Evolutionary conservation across 164 flowering plant species (phyloP), one percentile per base, ranked within the genome.

Genomic region (Vitis labrusca): DNA sequence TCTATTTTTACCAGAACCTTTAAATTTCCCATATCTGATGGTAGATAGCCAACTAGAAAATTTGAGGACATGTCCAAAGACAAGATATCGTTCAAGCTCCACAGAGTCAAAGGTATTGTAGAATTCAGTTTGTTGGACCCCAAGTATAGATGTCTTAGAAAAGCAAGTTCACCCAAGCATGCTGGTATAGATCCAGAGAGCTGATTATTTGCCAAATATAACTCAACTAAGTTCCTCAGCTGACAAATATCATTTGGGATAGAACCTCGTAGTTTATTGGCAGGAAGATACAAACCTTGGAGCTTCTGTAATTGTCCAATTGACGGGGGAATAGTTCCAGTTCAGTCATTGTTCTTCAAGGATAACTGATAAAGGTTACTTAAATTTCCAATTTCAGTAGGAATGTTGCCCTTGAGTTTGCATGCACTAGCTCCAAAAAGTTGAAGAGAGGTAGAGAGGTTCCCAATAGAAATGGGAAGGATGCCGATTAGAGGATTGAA

Each of bases 381-480:
- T 19, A 83, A 49, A 32, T 79, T 81, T 2, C 82, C 83, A 67
- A 85, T 72, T 50, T 71, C 80, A 14, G 0, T 13, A 0, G 85
- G 85, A 76, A 84, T 80, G 5, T 0, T 55, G 15, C 84, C 82
- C 7, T 12, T 63, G 6, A 79, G 65, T 10, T 58, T 27, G 63
- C 74, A 71, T 3, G n/a, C 14, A 12, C 9, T 9, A 14, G 60
- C 66, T 14, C 0, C 2, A 44, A 84, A 61, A 6, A 5, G 1
- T 30, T 63, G 15, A 52, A 84, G 72, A 47, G 78, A 66, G 9
- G 49, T 5, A 3, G 86, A 79, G 30, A 84, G 61, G 53, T 81
- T 83, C 0, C 86, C 84, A 17, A 83, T 65, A 9, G 79, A 80
- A 51, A 9, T 12, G 30, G 83, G 83, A 53, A 78, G 80, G 37